phyloP scores from a whole-genome alignment of 192 early-diverging fungal species.

The Entrophospora sp. region DNA sequence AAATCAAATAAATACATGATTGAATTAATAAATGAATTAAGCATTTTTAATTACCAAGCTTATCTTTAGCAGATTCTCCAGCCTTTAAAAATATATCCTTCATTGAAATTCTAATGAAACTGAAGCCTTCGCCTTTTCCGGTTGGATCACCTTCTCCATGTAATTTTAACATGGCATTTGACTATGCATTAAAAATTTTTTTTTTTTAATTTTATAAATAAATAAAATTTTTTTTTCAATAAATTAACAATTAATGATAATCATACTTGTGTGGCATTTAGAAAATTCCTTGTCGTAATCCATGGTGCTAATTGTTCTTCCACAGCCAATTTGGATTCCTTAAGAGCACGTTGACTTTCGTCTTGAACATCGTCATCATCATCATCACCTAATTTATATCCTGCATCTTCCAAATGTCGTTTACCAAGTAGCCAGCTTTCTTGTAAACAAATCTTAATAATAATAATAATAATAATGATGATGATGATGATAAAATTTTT shows the following conservation, averaged over 20 bases:
- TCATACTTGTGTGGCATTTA: constrained; percentile 69
- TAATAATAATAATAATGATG: too few relatives aligned
- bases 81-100: constrained; percentile 92
- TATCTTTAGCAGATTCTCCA: constrained; percentile 76
- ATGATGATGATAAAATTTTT: neutral
- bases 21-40: neutral
- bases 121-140: constrained; percentile 90
- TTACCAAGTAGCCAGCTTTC: constrained; percentile 91
- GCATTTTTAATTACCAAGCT: constrained; percentile 68
- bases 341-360: constrained; percentile 28
- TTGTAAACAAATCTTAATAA: constrained; percentile 54
- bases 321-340: constrained; percentile 65
- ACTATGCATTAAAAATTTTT: neutral
- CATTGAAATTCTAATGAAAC: constrained; percentile 95
- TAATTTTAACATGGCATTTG: constrained; percentile 92
- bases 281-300: constrained; percentile 92
- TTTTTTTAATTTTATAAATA: neutral
- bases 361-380: constrained; percentile 59
- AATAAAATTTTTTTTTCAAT: neutral
- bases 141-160: constrained; percentile 97
- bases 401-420: constrained; percentile 83
- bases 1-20: neutral
- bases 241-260: neutral
- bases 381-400: constrained; percentile 67
- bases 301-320: constrained; percentile 94